Evolutionary conservation across 768 basidiomycete genomes (phyloP).

Genomic region (Leccinum uliginosum): DNA sequence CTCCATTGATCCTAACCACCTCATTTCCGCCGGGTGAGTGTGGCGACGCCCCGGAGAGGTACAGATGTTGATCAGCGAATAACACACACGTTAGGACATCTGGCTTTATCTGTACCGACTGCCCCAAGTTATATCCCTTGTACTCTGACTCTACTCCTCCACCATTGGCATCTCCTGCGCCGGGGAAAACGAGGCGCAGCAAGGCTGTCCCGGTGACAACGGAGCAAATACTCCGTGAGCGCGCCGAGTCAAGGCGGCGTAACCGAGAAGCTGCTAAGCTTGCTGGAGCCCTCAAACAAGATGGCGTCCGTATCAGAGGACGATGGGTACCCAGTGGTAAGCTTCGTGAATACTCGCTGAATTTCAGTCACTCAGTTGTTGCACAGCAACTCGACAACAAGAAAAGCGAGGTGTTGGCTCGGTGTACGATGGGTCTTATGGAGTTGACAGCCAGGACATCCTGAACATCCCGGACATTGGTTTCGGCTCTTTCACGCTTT

Average conservation of each 20-base stretch:
- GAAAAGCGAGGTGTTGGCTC: conserved; percentile 41
- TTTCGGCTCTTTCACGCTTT: conserved; percentile 58
- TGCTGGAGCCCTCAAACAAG: conserved; percentile 29
- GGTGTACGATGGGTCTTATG: conserved; percentile 56
- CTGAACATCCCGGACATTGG: conserved; percentile 51
- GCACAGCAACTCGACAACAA: conserved; percentile 46
- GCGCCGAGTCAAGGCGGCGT: conserved; percentile 45
- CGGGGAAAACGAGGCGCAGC: conserved; percentile 36
- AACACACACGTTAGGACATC: conserved; percentile 34
- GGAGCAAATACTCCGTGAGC: conserved; percentile 43
- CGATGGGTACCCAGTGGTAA: conserved; percentile 55
- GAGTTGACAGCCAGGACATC: conserved; percentile 67
- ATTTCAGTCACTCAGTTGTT: conserved; percentile 1
- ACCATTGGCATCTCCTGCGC: conserved; percentile 38
- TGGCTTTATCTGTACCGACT: conserved; percentile 57
- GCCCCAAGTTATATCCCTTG: conserved; percentile 50
- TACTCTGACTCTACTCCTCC: conserved; percentile 24
- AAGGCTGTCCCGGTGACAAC: conserved; percentile 41
- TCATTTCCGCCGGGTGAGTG: conserved; percentile 58
- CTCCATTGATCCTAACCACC: conserved; percentile 55
- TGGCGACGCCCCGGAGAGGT: not conserved
- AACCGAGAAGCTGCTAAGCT: conserved; percentile 34
- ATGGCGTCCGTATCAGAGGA: conserved; percentile 52
- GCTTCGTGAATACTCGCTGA: conserved; percentile 7
- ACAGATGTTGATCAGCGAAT: not conserved